Evolutionary conservation across 371 early-diverging fungal species (phyloP), one percentile per base, ranked within the genome.

Genomic region (Apophysomyces sp.): DNA sequence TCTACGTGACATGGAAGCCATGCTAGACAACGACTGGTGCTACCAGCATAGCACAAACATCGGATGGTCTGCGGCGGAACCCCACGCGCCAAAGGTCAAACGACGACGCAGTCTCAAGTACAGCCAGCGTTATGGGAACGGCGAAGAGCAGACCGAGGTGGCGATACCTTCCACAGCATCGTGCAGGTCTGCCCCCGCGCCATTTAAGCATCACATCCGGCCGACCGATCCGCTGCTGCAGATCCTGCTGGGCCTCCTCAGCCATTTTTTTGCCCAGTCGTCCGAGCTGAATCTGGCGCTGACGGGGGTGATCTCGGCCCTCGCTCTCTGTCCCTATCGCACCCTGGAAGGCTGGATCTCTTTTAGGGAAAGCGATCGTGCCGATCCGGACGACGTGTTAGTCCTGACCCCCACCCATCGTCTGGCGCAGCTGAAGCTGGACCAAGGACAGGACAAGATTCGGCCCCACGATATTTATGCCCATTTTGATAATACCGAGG

Each of bases 231-330:
- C 88, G 0, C 62, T 88, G 26, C 58, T 89, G 6, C 86, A 84
- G 37, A 84, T 77, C 51, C 73, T 89, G 30, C 68, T 89, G 51
- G 75, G 72, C 6, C 70, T 85, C 7, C 76, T 90, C 18, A 72
- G 83, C 16, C 83, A 84, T 49, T 93, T 92, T 58, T 94, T 93
- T 70, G 84, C 84, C 0, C 92, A 94, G 62, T 87, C 93, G 8
- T 86, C 87, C 31, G 89, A 90, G 40, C 85, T 93, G 63, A 95
- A 95, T 67, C 63, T 95, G 65, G 93, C 92, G 0, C 69, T 95
- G 28, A 93, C 96, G 0, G 94, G 93, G 16, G 90, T 92, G 26
- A 69, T 95, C 27, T 83, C 91, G 2, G 88, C 90, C 9, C 73
- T 95, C 51, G 88, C 87, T 6, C 73, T 84, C 1, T 91, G 90